Evolutionary conservation across 2,329 filamentous ascomycete genomes (phyloP), one percentile per base, ranked within the genome.

Genomic region (Neocucurbitaria cava): DNA sequence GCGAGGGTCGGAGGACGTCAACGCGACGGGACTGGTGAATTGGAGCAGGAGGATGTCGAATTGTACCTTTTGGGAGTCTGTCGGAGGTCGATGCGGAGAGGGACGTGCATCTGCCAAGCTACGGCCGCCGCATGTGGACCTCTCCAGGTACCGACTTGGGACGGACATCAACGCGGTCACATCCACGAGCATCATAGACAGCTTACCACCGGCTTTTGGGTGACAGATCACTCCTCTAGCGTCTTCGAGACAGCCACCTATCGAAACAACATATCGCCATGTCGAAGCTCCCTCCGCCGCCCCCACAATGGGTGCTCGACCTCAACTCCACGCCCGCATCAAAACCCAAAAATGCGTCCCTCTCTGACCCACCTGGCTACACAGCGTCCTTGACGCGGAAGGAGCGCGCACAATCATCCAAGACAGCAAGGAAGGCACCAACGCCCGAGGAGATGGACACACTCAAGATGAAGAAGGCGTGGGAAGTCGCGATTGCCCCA

Each of bases 401-500:
- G 61, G 76, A 75, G 62, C 72, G 61, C 49, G 73, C 69, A 6
- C 61, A 67, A 44, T 67, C 73, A 13, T 69, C 70, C 39, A 75
- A 75, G 56, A 71, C 76, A 57, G 62, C 82, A 75, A 87, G 89
- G 65, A 87, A 89, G 68, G 81, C 88, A 56, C 89, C 89, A 28
- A 89, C 89, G 1, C 77, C 88, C 63, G 90, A 90, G 69, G 93
- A 98, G 78, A 97, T 93, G 84, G 94, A 98, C 76, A 92, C 89
- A 20, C 83, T 99, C 60, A 98, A 98, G 82, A 82, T 99, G 68
- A 99, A 99, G 80, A 99, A 99, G 77, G 95, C 95, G 0, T 99
- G 95, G 95, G 95, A 99, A 78, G 86, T 99, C 40, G 94, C 95
- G 38, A 86, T 99, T 43, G 94, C 89, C 2, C 95, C 95, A 0